Percentiles rank a stretch among this genome's conserved stretches.
Evolutionary conservation across 2,329 filamentous ascomycete genomes (phyloP).

Genomic region (Cryphonectria parasitica): DNA sequence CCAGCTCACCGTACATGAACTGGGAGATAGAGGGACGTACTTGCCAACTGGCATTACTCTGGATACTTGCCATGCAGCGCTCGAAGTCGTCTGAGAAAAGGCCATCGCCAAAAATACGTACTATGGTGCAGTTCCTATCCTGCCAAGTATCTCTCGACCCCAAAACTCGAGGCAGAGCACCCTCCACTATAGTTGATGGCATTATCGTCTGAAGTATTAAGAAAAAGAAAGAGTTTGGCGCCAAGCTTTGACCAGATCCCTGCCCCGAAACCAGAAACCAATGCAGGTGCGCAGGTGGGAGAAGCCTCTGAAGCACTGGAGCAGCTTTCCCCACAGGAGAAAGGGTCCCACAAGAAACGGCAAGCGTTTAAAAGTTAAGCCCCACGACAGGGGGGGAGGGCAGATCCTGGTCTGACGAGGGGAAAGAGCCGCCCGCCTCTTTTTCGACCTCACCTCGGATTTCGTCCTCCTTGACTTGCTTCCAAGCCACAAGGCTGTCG

Average conservation of each 20-base stretch:
- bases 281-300: background rate
- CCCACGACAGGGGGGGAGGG: background rate
- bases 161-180: background rate
- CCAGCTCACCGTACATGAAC: background rate
- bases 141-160: background rate
- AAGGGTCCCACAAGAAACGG: constrained; percentile 23
- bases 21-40: background rate
- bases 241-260: constrained; percentile 12
- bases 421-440: constrained; percentile 21
- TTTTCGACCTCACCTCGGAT: constrained; percentile 23
- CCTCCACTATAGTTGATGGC: background rate
- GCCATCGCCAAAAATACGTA: too few species aligned
- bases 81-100: too few species aligned
- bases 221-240: constrained; percentile 6
- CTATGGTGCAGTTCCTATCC: background rate
- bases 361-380: constrained; percentile 24
- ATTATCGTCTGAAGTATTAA: constrained; percentile 9
- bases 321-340: constrained; percentile 13
- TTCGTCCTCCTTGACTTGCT: background rate
- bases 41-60: too few species aligned
- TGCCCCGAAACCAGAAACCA: constrained; percentile 14
- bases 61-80: background rate
- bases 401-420: constrained; percentile 1
- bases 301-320: background rate
- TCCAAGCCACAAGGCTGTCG: background rate